A percentile compares a stretch with the other conserved stretches of the same genome.
These are phyloP conservation scores for Claviceps sp. DNA, from an alignment of 2,329 filamentous ascomycete genomes.

Conservation along the genomic window DNA sequence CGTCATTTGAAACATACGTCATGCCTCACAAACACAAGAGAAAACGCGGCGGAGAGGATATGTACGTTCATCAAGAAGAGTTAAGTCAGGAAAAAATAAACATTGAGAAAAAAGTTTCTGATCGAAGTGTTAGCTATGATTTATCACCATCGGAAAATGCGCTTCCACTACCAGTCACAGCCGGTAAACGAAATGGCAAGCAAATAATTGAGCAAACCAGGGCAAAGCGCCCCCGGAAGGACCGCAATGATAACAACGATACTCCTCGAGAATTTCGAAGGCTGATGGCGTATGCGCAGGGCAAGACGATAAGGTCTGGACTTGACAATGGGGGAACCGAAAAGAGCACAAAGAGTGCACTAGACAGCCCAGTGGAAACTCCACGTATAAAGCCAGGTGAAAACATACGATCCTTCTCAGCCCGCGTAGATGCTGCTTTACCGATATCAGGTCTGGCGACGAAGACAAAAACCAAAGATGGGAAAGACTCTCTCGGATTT, in stretches of 20 bases:
- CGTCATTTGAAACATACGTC: not conserved
- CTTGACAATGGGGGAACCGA: conserved; percentile 52
- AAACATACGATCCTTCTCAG: conserved; percentile 64
- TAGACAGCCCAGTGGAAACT: conserved; percentile 19
- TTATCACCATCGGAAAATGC: conserved; percentile 36
- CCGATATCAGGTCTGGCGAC: conserved; percentile 59
- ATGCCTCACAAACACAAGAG: conserved; percentile 88
- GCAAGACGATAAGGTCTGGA: conserved; percentile 47
- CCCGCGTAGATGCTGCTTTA: conserved; percentile 72
- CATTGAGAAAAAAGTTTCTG: conserved; percentile 2
- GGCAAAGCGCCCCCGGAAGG: conserved; percentile 31
- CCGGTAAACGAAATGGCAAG: conserved; percentile 16
- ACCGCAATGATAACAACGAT: conserved; percentile 49
- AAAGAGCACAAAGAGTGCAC: conserved; percentile 10
- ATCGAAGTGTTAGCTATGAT: conserved; percentile 28
- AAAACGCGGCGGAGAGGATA: conserved; percentile 38
- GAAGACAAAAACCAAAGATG: conserved; percentile 41
- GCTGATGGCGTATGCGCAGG: conserved; percentile 59
- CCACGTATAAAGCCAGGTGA: conserved; percentile 75
- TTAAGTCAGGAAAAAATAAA: not conserved
- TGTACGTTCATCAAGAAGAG: conserved; percentile 25
- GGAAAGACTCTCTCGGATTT: conserved; percentile 49
- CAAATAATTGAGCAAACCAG: conserved; percentile 22
- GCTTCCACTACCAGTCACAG: conserved; percentile 34
- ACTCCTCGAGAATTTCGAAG: conserved; percentile 79